Conservation (phyloP, 1,139 yeast species). For the Maudiozyma humilis region DNA sequence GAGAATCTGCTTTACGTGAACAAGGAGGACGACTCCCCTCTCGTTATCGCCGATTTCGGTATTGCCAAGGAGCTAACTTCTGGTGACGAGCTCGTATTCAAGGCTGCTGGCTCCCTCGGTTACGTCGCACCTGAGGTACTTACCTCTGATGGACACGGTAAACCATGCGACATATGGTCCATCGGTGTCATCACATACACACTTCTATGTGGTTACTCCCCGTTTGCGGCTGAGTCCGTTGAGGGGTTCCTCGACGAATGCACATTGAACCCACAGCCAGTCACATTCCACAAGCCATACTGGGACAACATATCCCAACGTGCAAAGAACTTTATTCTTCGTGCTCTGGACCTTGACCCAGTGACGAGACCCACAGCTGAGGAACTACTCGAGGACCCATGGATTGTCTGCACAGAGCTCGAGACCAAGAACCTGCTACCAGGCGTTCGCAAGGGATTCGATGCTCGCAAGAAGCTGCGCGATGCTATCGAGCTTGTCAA, state of each 20-base stretch:
- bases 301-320: conserved; percentile 73
- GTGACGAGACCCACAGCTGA: conserved; percentile 57
- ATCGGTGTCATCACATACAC: conserved; percentile 88
- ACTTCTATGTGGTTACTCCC: conserved; percentile 83
- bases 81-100: conserved; percentile 54
- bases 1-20: conserved; percentile 64
- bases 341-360: conserved; percentile 61
- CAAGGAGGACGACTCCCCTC: conserved; percentile 45
- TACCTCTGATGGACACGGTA: conserved; percentile 71
- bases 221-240: conserved; percentile 78
- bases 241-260: conserved; percentile 77
- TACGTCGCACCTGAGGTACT: conserved; percentile 93
- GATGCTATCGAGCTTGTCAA: conserved; percentile 80
- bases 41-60: conserved; percentile 88
- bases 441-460: conserved; percentile 60
- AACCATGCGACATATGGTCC: conserved; percentile 91
- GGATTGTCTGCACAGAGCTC: conserved; percentile 51
- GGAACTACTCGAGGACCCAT: conserved; percentile 55
- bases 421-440: conserved; percentile 63
- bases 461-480: conserved; percentile 76
- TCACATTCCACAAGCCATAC: conserved; percentile 76
- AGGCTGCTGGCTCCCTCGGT: conserved; percentile 86
- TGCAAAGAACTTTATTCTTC: conserved; percentile 65
- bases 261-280: conserved; percentile 49
- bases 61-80: conserved; percentile 66